A percentile compares a stretch with the other conserved stretches of the same genome.
Conservation (phyloP, 495 filamentous ascomycete species). For the Haplographium delicatum region DNA sequence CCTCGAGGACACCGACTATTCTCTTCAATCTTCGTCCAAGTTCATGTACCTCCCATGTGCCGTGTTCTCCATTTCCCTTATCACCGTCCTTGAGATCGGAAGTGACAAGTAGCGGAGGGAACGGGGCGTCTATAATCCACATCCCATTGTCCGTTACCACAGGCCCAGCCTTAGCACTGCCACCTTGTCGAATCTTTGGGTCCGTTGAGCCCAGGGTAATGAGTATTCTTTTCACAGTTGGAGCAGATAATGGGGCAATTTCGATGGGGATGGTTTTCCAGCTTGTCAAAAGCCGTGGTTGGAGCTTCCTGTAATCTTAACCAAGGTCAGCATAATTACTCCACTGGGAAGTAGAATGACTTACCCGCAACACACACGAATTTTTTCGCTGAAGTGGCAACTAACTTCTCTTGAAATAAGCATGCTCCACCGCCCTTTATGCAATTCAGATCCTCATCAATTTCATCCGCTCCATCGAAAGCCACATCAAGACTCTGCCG, state of each 20-base stretch:
- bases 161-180: constrained; percentile 67
- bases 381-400: constrained; percentile 75
- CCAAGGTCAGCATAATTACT: background rate
- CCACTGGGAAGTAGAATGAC: constrained; percentile 14
- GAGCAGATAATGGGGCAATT: constrained; percentile 76
- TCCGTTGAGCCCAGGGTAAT: constrained; percentile 60
- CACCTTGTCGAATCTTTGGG: constrained; percentile 63
- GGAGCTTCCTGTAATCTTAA: constrained; percentile 80
- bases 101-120: constrained; percentile 61
- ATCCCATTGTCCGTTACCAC: constrained; percentile 91
- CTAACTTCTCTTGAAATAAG: constrained; percentile 96
- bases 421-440: constrained; percentile 98
- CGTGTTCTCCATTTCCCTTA: constrained; percentile 45
- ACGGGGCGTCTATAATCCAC: constrained; percentile 90
- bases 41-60: constrained; percentile 71
- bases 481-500: constrained; percentile 62
- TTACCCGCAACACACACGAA: constrained; percentile 90
- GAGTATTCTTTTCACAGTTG: constrained; percentile 63
- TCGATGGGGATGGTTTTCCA: constrained; percentile 89
- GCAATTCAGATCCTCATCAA: constrained; percentile 89
- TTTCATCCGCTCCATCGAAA: constrained; percentile 96
- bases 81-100: constrained; percentile 43
- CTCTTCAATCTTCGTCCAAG: constrained; percentile 68
- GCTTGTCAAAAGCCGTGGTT: constrained; percentile 64
- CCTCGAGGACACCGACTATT: constrained; percentile 84